phyloP scores from a whole-genome alignment of 768 basidiomycete species.

The Suillus cothurnatus region DNA sequence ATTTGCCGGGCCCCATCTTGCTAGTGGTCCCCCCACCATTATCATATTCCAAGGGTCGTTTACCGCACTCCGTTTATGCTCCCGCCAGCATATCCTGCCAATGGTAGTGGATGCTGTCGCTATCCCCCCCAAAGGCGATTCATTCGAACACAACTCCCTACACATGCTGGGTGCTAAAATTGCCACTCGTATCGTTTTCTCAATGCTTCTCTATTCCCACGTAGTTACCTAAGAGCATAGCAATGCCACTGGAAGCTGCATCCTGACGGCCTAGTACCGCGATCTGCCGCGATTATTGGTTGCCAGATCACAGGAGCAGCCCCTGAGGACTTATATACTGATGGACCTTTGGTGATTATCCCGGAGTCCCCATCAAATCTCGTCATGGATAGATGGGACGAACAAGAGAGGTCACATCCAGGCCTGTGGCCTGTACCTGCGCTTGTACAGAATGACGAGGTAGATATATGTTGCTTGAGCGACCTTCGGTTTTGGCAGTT shows the following conservation, averaged over 20 bases:
- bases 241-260: neutral
- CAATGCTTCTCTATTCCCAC: neutral
- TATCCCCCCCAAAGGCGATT: neutral
- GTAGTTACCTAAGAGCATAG: neutral
- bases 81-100: neutral
- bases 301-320: neutral
- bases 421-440: neutral
- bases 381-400: neutral
- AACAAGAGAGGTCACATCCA: neutral
- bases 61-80: neutral
- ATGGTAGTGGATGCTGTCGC: neutral
- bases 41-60: neutral
- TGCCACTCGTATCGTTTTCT: neutral
- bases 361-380: neutral
- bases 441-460: neutral
- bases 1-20: neutral
- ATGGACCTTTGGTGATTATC: neutral
- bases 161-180: neutral
- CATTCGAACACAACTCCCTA: neutral
- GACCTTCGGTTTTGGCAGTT: neutral
- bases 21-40: no score
- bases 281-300: neutral
- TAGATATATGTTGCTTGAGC: neutral
- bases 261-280: neutral
- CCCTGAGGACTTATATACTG: neutral